Percentiles rank a stretch among this genome's conserved stretches.
These are phyloP conservation scores for Rhipidocladum racemiflorum DNA, from an alignment of 176 grass and related monocot genomes.

Conservation along the genomic window DNA sequence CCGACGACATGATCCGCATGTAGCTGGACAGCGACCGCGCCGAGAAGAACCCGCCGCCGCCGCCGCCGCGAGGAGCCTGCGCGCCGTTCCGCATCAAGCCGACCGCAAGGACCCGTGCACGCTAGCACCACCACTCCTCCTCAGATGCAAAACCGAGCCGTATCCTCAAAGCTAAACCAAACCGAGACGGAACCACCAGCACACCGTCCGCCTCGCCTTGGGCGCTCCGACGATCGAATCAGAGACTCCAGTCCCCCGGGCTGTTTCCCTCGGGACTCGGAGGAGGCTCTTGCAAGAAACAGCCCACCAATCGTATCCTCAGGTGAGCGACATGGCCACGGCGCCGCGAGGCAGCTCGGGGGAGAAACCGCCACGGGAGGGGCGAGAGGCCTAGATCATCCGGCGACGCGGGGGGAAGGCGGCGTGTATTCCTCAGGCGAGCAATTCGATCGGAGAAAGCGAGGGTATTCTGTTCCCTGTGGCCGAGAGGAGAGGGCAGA, in stretches of 20 bases:
- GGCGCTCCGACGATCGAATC: not conserved
- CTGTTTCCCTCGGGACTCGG: slow-evolving; percentile 63
- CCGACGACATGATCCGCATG: slow-evolving; percentile 87
- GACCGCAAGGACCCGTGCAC: slow-evolving; percentile 4
- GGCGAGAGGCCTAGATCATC: slow-evolving; percentile 27
- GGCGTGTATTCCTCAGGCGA: slow-evolving; percentile 27
- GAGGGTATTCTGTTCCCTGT: slow-evolving; percentile 18
- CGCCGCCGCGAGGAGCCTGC: slow-evolving; percentile 42
- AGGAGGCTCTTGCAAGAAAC: slow-evolving; percentile 56
- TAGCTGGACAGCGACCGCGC: slow-evolving; percentile 66
- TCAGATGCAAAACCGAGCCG: slow-evolving; percentile 31
- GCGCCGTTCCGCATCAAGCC: slow-evolving; percentile 68
- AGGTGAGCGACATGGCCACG: slow-evolving; percentile 49
- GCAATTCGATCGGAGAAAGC: slow-evolving; percentile 59
- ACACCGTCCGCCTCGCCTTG: not conserved
- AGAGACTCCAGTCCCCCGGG: slow-evolving; percentile 27
- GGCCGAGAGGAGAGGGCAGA: not conserved
- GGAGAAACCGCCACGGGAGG: slow-evolving; percentile 11
- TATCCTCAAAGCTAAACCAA: slow-evolving; percentile 29
- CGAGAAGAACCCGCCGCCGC: slow-evolving; percentile 64
- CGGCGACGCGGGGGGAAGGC: slow-evolving; percentile 4
- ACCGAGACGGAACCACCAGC: slow-evolving; percentile 19
- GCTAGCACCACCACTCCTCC: not conserved
- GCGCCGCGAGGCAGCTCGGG: not conserved
- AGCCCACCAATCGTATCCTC: slow-evolving; percentile 57